phyloP scores from a whole-genome alignment of 257 asterid genomes.

The Gentiana dahurica region DNA sequence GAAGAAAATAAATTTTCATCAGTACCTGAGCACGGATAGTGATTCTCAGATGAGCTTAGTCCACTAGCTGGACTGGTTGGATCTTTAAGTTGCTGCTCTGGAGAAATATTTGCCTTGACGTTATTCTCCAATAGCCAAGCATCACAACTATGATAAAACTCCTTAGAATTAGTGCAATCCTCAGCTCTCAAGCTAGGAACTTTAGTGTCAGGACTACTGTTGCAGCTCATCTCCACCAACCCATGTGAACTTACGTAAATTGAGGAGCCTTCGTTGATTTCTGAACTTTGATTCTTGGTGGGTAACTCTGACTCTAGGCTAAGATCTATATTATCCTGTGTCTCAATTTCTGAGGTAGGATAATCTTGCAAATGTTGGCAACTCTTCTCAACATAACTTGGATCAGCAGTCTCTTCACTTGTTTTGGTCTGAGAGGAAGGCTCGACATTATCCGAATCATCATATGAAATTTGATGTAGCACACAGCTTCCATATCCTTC shows the following conservation, averaged over 20 bases:
- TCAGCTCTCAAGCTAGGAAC: conserved; percentile 18
- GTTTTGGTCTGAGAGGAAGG: conserved; percentile 18
- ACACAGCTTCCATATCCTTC: conserved; percentile 23
- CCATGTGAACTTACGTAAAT: conserved; percentile 19
- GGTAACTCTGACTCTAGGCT: conserved; percentile 13
- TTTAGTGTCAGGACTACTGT: conserved; percentile 18
- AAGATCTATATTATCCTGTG: conserved; percentile 10
- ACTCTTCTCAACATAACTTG: conserved; percentile 16
- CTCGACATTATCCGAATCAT: conserved; percentile 31
- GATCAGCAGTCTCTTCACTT: conserved; percentile 17
- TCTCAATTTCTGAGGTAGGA: conserved; percentile 21
- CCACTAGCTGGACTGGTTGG: conserved; percentile 16
- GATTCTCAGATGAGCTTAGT: conserved; percentile 13
- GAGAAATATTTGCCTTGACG: conserved; percentile 16
- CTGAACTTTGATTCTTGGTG: conserved; percentile 20
- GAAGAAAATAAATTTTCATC: conserved; percentile 16
- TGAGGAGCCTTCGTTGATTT: conserved; percentile 12
- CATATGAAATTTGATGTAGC: conserved; percentile 27
- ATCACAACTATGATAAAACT: conserved; percentile 20
- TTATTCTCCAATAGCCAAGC: conserved; percentile 13
- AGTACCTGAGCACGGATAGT: conserved; percentile 14
- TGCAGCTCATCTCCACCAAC: conserved; percentile 15
- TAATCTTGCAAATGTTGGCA: conserved; percentile 19
- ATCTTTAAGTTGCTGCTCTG: conserved; percentile 19
- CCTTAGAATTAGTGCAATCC: conserved; percentile 7